Evolutionary conservation across 1,284 basidiomycete genomes (phyloP), one percentile per base, ranked within the genome.

Genomic region (Coniferiporia weirii): DNA sequence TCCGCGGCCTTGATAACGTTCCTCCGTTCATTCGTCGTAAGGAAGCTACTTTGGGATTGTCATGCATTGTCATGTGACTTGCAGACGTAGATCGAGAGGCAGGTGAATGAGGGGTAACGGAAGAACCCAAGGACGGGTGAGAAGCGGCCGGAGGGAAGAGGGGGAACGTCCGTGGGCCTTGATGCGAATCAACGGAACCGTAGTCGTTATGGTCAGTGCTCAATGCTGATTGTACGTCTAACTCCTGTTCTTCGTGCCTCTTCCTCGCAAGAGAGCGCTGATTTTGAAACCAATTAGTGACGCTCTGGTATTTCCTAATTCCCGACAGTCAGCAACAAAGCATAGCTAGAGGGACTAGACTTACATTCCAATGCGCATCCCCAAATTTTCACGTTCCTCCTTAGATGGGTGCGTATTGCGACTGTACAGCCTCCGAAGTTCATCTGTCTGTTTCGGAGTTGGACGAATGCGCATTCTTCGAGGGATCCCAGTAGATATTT

Each of bases 271-370:
- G 79, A 69, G 83, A 87, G 66, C 84, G 84, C 69, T 90, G 87
- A 67, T 89, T 89, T 76, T 89, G 87, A 71, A 91, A 90, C 89
- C 88, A 90, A 69, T 89, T 89, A 1, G 84, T 88, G 61, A 91
- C 82, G 61, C 82, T 87, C 71, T 87, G 82, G 72, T 86, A 80
- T 64, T 81, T 83, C 86, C 87, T 90, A 66, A 49, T 43, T 17
- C 52, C 46, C 35, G 40, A 55, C 17, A 43, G 46, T 57, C 36
- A 57, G 60, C 60, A 61, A 52, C 60, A 62, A 55, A 51, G 50
- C 15, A 50, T 45, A 52, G 27, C 49, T 36, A 17, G 47, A 7
- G 3, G 38, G 38, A 64, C 44, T 32, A 47, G 12, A 77, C 87
- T 68, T 72, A 89, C 87, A 89, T 87, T 73, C 84, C 85, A 70